Evolutionary conservation across 805 yeast genomes (phyloP), one percentile per base, ranked within the genome.

Genomic region (Candida khao-thaluensis): DNA sequence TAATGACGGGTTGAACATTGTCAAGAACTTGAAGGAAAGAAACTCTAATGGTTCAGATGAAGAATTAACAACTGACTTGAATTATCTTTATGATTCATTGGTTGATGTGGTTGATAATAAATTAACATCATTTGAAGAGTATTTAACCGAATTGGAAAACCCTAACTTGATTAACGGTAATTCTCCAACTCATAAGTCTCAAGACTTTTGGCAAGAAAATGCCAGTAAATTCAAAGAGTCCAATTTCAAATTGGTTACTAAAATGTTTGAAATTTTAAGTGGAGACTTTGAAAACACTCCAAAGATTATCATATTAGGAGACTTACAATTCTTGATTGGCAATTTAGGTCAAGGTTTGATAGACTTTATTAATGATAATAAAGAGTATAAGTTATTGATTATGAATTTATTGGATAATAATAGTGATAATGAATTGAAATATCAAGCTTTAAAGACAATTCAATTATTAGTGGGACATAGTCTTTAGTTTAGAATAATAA

Each of bases 361-460:
- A 40, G 49, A 42, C 34, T 69, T 65, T 41, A 57, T 69, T 42
- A 62, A 57, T 47, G 76, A 52, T 57, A 65, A 47, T 77, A 87
- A 52, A 72, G 83, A 60, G 39, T 66, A 68, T 48, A 93, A 93
- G 71, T 68, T 84, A 16, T 77, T 79, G 59, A 78, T 93, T 41
- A 91, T 93, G 98, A 76, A 77, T 45, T 71, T 89, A 47, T 81
- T 93, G 79, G 74, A 67, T 18, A 57, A 60, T 42, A 80, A 77
- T 54, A 79, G 81, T 42, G 90, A 89, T 59, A 76, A 90, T 16
- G 93, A 87, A 57, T 90, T 93, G 49, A 86, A 91, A 59, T 93
- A 84, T 59, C 96, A 91, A 69, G 98, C 98, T 2, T 76, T 93
- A 56, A 87, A 86, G 61, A 89, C 97, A 3, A 87, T 96, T n/a